These are phyloP conservation scores for Sarocladium oryzae DNA, from an alignment of 2,329 filamentous ascomycete genomes.

Conservation along the genomic window DNA sequence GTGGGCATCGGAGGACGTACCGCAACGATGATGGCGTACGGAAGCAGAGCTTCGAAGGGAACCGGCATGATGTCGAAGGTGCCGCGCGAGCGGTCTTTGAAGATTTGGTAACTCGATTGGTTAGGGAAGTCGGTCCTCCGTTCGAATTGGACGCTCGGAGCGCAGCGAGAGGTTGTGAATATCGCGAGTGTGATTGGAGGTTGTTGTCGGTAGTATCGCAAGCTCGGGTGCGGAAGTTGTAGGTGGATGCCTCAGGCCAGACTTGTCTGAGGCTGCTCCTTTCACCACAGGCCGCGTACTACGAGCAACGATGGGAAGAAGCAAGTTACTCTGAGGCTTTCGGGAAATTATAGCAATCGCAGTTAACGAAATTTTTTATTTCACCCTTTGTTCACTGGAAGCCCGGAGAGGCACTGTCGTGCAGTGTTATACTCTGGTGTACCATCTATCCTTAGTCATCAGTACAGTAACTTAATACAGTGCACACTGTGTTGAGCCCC, in stretches of 20 bases:
- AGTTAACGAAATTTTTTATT: too few relatives aligned
- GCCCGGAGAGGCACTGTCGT: too few relatives aligned
- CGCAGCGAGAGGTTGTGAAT: conserved; percentile 15
- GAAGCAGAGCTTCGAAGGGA: conserved; percentile 58
- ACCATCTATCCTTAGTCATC: conserved; percentile 6
- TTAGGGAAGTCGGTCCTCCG: conserved; percentile 10
- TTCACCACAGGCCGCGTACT: too few relatives aligned
- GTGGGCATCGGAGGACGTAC: conserved; percentile 34
- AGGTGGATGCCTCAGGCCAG: conserved; percentile 20
- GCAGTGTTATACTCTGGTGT: too few relatives aligned
- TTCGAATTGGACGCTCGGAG: conserved; percentile 20
- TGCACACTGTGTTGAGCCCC: conserved; percentile 2
- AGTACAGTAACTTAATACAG: neutral
- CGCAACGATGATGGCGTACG: conserved; percentile 57
- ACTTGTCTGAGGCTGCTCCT: neutral
- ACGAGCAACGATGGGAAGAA: too few relatives aligned
- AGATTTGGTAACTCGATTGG: neutral
- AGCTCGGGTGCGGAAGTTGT: conserved; percentile 16
- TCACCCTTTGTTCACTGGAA: too few relatives aligned
- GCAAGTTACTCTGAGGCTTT: too few relatives aligned
- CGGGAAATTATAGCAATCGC: too few relatives aligned
- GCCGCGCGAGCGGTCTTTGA: conserved; percentile 25
- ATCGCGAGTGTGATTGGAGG: conserved; percentile 12
- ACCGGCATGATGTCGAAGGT: conserved; percentile 44
- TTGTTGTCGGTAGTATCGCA: conserved; percentile 3